Base-by-base conservation (phyloP, 1,284 basidiomycete genomes). In the Sanghuangporus baumii region DNA sequence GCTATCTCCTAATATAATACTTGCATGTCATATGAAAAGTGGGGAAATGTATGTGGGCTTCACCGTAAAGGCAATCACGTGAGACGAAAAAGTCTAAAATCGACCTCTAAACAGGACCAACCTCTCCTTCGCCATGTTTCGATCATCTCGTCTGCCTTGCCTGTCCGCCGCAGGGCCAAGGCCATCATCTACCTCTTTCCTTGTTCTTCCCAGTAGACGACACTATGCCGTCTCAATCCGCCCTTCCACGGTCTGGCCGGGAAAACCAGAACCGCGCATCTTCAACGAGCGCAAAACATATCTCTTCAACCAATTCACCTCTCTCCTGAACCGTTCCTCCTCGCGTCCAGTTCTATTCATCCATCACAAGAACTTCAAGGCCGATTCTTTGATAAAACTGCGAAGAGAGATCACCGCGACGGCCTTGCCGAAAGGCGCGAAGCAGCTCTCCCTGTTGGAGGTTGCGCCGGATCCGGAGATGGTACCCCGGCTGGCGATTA, bases 241-340 rank as follows among this genome's bases (percentile, higher is more conserved):
- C 57, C 75, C 81, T 2, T 76, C 86, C 26, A 75, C 79, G 62
- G 71, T 78, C 23, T 81, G 83, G 59, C 77, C 80, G 6, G 74
- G 81, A 16, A 86, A 84, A 68, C 82, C 47, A 9, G 63, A 62
- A 46, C 51, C 84, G 2, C 88, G 89, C 56, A 76, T 81, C 65
- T 93, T 88, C 71, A 79, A 78, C 61, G 83, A 84, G 72, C 87
- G 87, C 72, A 93, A 93, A 73, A 80, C 85, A 0, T 85, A 83
- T 74, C 87, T 91, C 72, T 89, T 85, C 75, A 80, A 85, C 78
- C 86, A 87, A 74, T 92, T 91, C 79, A 79, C 80, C 61, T 78
- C 77, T 66, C 81, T 91, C 65, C 79, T 93, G 67, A 73, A 82
- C 61, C 74, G 77, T 57, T 46, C 43, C 16, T 46, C 16, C 16